Percentiles rank a stretch among this genome's conserved stretches.
Conservation (phyloP, 768 basidiomycete genomes). For the Austroboletus eburneus region DNA sequence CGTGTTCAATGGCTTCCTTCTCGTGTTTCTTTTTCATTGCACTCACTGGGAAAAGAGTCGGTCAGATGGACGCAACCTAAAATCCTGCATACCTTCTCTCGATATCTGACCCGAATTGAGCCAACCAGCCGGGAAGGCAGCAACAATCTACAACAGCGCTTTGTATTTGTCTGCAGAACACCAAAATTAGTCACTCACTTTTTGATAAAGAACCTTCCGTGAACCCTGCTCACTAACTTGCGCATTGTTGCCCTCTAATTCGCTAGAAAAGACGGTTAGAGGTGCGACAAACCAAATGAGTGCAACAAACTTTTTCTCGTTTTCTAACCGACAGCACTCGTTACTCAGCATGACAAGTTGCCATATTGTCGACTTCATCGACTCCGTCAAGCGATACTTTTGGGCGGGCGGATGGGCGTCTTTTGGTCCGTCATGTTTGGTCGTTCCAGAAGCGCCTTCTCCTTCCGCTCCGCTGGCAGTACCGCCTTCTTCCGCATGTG, state of each 20-base stretch:
- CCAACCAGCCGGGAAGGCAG: conserved; percentile 81
- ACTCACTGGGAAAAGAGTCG: conserved; percentile 49
- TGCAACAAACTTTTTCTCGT: conserved; percentile 53
- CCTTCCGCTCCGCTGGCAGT: conserved; percentile 25
- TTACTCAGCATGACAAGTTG: conserved; percentile 77
- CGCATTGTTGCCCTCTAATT: conserved; percentile 62
- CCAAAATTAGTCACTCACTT: conserved; percentile 36
- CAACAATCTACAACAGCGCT: conserved; percentile 52
- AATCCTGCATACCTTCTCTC: conserved; percentile 63
- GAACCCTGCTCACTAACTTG: conserved; percentile 79
- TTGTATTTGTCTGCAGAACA: background rate
- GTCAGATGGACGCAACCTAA: background rate
- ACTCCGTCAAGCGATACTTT: conserved; percentile 75
- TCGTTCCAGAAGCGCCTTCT: conserved; percentile 14
- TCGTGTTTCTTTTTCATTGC: conserved; percentile 82
- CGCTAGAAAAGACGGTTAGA: conserved; percentile 26
- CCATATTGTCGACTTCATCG: conserved; percentile 79
- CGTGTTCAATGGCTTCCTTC: conserved; percentile 64
- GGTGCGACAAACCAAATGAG: background rate
- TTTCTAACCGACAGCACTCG: conserved; percentile 67
- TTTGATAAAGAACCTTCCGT: conserved; percentile 78
- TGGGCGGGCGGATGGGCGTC: conserved; percentile 63
- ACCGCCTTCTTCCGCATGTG: conserved; percentile 31
- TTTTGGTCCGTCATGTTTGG: conserved; percentile 31
- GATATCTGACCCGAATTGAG: conserved; percentile 84